Evolutionary conservation across 371 early-diverging fungal genomes (phyloP).

Genomic region (Circinella umbellata): DNA sequence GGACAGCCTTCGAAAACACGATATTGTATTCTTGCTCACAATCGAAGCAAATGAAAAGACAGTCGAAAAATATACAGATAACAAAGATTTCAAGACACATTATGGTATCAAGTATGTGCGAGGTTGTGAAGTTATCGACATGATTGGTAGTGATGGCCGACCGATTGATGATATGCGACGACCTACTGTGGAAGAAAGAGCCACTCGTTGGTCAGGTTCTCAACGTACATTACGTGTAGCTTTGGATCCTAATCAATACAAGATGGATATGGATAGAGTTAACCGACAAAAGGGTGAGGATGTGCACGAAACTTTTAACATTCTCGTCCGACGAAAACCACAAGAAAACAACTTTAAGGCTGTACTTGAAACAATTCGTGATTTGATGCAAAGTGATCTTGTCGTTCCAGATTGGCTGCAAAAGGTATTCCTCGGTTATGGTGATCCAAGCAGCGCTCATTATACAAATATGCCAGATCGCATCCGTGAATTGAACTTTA

Average conservation of each 20-base stretch:
- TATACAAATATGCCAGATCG: slow-evolving; percentile 64
- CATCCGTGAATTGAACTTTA: slow-evolving; percentile 67
- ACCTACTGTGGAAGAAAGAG: slow-evolving; percentile 41
- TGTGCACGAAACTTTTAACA: slow-evolving; percentile 83
- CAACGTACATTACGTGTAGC: slow-evolving; percentile 77
- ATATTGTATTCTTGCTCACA: slow-evolving; percentile 21
- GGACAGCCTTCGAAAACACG: slow-evolving; percentile 79
- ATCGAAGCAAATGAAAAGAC: slow-evolving; percentile 51
- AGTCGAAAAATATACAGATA: slow-evolving; percentile 45
- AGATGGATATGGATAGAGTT: slow-evolving; percentile 32
- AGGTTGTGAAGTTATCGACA: slow-evolving; percentile 84
- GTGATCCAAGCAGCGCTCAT: slow-evolving; percentile 82
- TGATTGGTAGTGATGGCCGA: slow-evolving; percentile 75
- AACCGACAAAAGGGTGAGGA: slow-evolving; percentile 47
- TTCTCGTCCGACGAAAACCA: slow-evolving; percentile 86
- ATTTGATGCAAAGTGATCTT: slow-evolving; percentile 78
- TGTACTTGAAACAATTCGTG: slow-evolving; percentile 88
- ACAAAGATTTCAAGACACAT: slow-evolving; percentile 62
- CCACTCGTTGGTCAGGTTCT: slow-evolving; percentile 50
- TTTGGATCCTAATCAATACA: slow-evolving; percentile 89
- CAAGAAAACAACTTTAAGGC: slow-evolving; percentile 93
- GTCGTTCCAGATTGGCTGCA: slow-evolving; percentile 92
- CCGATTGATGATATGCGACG: slow-evolving; percentile 61
- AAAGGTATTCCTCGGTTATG: slow-evolving; percentile 91
- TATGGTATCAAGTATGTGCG: slow-evolving; percentile 83